Evolutionary conservation across 1,284 basidiomycete species (phyloP), one percentile per base, ranked within the genome.

Genomic region (Tilletia indica): DNA sequence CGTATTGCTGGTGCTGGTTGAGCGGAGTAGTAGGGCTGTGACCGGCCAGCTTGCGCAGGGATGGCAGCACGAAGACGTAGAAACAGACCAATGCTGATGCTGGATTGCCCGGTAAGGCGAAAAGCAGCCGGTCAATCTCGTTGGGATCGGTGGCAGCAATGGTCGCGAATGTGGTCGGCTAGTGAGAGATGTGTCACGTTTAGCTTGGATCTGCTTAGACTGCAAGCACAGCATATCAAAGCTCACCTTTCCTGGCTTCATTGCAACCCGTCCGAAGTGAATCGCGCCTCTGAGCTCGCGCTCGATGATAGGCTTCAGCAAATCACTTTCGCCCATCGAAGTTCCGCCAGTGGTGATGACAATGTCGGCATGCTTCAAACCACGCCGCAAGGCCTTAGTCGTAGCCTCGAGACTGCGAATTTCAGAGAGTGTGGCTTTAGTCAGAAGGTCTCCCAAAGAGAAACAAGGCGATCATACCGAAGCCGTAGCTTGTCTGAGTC

Each of bases 51-150:
- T 86, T 88, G 72, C 93, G 86, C 69, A 95, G 85, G 4, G 91
- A 91, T 3, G 93, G 93, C 0, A 94, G 83, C 9, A 93, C 93
- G 80, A 94, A 94, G 5, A 94, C 82, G 80, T 93, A 89, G 85
- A 94, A 94, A 16, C 90, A 93, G 2, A 94, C 93, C n/a, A 94
- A 86, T 9, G 93, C 93, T 4, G 90, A 91, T 0, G 93, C 93
- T 0, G 93, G 93, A 81, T 94, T 94, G 0, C 93, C 93, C 0
- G 93, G 93, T 0, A 95, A 87, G 0, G 92, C 92, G 80, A 95
- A 94, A 3, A 93, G 80, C 4, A 90, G 89, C 75, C 73, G 71
- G 19, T 49, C 47, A 31, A n/a, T 68, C 89, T 91, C 47, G 80
- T 76, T n/a, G 74, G 76, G 78, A 9, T 82, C 64, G 42, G 76